A percentile compares a stretch with the other conserved stretches of the same genome.
phyloP scores from a whole-genome alignment of 305 asterid species.

The Solanum hybrid region DNA sequence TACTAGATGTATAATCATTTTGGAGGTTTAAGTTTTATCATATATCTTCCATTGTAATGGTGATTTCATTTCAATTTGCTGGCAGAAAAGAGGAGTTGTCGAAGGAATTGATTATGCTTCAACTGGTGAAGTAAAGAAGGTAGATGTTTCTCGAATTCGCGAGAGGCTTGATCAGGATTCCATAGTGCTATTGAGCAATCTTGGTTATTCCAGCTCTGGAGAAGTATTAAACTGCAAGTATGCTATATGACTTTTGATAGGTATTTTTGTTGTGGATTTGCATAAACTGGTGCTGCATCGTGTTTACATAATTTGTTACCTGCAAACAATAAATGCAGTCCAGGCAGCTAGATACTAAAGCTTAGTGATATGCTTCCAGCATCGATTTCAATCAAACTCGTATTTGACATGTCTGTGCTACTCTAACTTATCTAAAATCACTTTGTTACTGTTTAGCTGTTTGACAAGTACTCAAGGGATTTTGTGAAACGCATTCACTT shows the following conservation, averaged over 20 bases:
- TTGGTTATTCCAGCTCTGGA: slow-evolving; percentile 92
- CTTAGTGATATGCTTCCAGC: not conserved
- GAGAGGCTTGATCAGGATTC: slow-evolving; percentile 79
- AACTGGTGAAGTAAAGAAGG: slow-evolving; percentile 97
- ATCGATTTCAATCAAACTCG: not conserved
- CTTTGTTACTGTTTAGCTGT: not conserved
- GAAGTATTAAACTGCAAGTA: slow-evolving; percentile 99
- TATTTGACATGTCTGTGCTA: not conserved
- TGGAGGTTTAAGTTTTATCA: not conserved
- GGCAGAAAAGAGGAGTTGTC: slow-evolving; percentile 93
- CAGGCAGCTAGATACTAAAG: slow-evolving; percentile 3
- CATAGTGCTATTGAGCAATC: slow-evolving; percentile 74
- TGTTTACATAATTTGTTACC: not conserved
- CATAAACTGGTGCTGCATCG: slow-evolving; percentile 17
- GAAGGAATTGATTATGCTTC: slow-evolving; percentile 82
- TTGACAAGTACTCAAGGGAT: not conserved
- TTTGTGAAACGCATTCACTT: not conserved
- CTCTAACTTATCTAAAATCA: not conserved
- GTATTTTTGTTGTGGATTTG: slow-evolving; percentile 44
- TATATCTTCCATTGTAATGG: not conserved
- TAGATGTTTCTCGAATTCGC: slow-evolving; percentile 69
- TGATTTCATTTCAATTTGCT: slow-evolving; percentile 9
- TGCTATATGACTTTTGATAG: slow-evolving; percentile 48
- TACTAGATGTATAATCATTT: not conserved
- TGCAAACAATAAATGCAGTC: not conserved